These are phyloP conservation scores for Pseudocercospora cruenta DNA, from an alignment of 2,329 filamentous ascomycete species.

Conservation along the genomic window DNA sequence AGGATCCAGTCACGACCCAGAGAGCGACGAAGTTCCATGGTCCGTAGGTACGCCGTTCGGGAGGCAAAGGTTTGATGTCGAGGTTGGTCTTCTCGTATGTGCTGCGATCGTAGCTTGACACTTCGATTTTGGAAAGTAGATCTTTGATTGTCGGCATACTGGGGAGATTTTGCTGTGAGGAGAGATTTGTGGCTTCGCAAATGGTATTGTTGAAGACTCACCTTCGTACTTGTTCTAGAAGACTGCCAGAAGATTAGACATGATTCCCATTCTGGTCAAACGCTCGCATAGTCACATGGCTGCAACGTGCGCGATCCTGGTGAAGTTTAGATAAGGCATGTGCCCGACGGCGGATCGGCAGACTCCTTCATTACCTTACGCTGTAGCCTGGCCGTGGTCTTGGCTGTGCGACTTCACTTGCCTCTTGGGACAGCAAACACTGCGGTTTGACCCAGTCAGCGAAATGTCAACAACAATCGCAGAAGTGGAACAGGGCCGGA, in stretches of 20 bases:
- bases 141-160: background rate
- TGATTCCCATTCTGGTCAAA: background rate
- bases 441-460: background rate
- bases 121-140: background rate
- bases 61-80: background rate
- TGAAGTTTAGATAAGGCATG: background rate
- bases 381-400: background rate
- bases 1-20: slow-evolving; percentile 5
- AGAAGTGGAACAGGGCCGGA: background rate
- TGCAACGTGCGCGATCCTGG: background rate
- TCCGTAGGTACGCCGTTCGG: background rate
- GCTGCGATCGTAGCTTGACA: background rate
- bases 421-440: background rate
- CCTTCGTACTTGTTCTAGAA: too few relatives aligned
- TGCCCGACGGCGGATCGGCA: slow-evolving; percentile 1
- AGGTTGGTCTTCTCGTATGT: background rate
- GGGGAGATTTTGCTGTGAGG: background rate
- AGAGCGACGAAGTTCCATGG: slow-evolving; percentile 7
- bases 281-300: background rate
- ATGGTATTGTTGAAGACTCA: too few relatives aligned
- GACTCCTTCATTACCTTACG: background rate
- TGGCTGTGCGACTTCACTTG: background rate
- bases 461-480: background rate
- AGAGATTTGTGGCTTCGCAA: too few relatives aligned
- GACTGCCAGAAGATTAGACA: background rate